These are phyloP conservation scores for Diaporthe humulicola DNA, from an alignment of 2,329 filamentous ascomycete genomes.

Conservation along the genomic window DNA sequence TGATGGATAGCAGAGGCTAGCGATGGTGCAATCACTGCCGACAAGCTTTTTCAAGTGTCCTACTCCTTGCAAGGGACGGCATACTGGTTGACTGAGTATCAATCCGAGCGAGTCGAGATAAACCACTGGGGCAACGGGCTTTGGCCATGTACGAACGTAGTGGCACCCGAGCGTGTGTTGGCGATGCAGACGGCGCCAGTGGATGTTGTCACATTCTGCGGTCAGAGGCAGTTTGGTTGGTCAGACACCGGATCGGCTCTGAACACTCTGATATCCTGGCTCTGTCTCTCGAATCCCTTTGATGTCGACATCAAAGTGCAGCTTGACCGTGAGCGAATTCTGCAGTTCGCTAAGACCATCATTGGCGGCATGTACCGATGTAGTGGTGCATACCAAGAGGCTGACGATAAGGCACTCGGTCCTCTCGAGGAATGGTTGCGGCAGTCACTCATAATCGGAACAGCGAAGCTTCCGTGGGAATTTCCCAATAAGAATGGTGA, in stretches of 20 bases:
- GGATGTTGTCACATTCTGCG: not conserved
- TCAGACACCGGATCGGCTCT: constrained; percentile 19
- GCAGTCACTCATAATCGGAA: not conserved
- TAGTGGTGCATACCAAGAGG: not conserved
- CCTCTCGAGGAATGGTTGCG: not conserved
- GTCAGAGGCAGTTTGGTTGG: constrained; percentile 15
- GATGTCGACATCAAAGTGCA: not conserved
- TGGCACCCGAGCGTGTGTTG: not conserved
- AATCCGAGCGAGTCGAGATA: not conserved
- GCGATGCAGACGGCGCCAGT: not conserved
- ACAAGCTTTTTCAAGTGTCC: not conserved
- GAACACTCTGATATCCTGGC: constrained; percentile 1
- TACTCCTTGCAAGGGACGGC: not conserved
- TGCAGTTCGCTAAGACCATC: constrained; percentile 1
- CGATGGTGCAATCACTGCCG: not conserved
- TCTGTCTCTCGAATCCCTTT: not conserved
- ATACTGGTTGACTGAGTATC: not conserved
- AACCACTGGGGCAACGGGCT: not conserved
- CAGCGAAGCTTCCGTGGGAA: not conserved
- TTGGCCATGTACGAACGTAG: no score
- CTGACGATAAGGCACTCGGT: not conserved
- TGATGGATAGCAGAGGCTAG: not conserved
- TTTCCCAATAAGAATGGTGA: fast-evolving
- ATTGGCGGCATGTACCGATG: not conserved
- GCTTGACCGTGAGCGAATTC: not conserved